These are phyloP conservation scores for Sarocladium strictum DNA, from an alignment of 2,329 filamentous ascomycete genomes.

Conservation along the genomic window DNA sequence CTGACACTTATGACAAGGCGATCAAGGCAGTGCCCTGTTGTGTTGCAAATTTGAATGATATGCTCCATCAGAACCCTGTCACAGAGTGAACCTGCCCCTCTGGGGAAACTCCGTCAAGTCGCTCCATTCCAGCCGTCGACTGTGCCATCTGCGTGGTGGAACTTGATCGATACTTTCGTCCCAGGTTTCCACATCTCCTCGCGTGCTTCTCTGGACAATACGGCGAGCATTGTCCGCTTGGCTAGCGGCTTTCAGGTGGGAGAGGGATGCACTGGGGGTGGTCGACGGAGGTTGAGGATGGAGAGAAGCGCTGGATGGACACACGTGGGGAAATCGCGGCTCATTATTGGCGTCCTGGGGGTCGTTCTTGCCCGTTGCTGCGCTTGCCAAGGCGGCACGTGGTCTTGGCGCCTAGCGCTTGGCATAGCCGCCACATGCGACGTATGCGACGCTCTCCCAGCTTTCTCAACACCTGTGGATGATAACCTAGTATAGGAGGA, in stretches of 20 bases:
- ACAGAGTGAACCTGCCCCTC: not conserved
- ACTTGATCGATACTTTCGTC: too few species aligned
- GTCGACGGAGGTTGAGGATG: not conserved
- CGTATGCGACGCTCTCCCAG: too few species aligned
- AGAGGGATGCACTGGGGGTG: not conserved
- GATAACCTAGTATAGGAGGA: not conserved
- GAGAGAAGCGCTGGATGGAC: not conserved
- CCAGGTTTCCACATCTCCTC: not conserved
- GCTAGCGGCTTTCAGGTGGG: not conserved
- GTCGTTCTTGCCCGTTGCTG: not conserved
- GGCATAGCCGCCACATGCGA: not conserved
- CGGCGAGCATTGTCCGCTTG: not conserved
- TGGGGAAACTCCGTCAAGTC: not conserved
- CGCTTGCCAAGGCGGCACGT: slow-evolving; percentile 8
- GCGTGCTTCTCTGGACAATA: not conserved
- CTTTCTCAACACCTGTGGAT: not conserved
- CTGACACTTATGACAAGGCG: not conserved
- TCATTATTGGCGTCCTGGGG: not conserved
- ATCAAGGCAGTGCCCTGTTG: not conserved
- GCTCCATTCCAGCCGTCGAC: not conserved
- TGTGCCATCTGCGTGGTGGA: not conserved
- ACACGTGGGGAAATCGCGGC: slow-evolving; percentile 4
- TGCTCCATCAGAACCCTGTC: not conserved
- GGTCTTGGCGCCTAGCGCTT: slow-evolving; percentile 9
- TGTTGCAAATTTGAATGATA: not conserved